These are phyloP conservation scores for Alternaria sp. DNA, from an alignment of 2,329 filamentous ascomycete genomes.

Conservation along the genomic window DNA sequence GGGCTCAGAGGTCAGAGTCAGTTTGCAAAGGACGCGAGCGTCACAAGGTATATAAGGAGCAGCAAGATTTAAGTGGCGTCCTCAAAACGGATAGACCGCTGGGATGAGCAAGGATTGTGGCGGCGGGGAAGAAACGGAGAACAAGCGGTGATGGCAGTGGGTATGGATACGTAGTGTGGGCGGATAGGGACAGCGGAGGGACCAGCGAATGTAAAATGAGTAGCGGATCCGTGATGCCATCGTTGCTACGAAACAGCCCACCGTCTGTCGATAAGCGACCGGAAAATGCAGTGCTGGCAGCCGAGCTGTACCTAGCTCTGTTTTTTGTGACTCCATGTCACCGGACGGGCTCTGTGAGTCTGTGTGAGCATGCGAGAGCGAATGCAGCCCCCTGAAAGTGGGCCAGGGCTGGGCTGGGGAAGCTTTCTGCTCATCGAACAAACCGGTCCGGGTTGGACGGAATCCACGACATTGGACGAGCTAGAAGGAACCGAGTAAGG, in stretches of 20 bases:
- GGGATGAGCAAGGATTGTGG: slow-evolving; percentile 43
- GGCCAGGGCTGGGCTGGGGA: slow-evolving; percentile 41
- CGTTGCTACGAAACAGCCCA: slow-evolving; percentile 31
- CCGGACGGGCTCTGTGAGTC: slow-evolving; percentile 27
- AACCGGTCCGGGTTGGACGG: slow-evolving; percentile 40
- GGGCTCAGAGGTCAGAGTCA: slow-evolving; percentile 34
- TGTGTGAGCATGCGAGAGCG: slow-evolving; percentile 19
- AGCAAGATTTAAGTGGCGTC: slow-evolving; percentile 50
- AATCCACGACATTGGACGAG: slow-evolving; percentile 44
- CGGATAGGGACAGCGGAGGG: slow-evolving; percentile 47
- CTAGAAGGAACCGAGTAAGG: slow-evolving; percentile 43
- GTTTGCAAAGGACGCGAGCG: slow-evolving; percentile 41
- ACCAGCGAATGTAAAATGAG: slow-evolving; percentile 41
- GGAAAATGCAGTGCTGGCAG: slow-evolving; percentile 39
- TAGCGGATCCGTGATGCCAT: slow-evolving; percentile 36
- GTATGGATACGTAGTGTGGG: slow-evolving; percentile 44
- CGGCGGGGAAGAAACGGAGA: slow-evolving; percentile 49
- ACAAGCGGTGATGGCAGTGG: slow-evolving; percentile 46
- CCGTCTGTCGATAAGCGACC: slow-evolving; percentile 34
- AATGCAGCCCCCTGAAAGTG: slow-evolving; percentile 41
- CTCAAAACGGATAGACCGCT: slow-evolving; percentile 45
- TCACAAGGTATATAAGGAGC: slow-evolving; percentile 47
- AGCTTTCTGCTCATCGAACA: slow-evolving; percentile 34
- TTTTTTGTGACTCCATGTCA: slow-evolving; percentile 40
- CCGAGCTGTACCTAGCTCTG: slow-evolving; percentile 21